A percentile compares a stretch with the other conserved stretches of the same genome.
phyloP scores from a whole-genome alignment of 495 filamentous ascomycete genomes.

The Halenospora varia region DNA sequence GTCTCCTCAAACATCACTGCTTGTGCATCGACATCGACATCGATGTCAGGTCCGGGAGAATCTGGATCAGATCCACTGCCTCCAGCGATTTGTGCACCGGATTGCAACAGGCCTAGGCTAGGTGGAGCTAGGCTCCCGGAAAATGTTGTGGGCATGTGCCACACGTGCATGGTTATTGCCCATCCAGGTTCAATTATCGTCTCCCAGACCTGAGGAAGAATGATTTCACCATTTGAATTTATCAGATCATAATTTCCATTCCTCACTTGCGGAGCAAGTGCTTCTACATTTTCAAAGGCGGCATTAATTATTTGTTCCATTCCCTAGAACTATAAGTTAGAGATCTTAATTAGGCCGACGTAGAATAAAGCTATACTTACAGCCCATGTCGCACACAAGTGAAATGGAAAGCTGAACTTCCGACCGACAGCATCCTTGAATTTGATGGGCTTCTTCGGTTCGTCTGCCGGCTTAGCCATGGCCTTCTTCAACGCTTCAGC shows the following conservation, averaged over 20 bases:
- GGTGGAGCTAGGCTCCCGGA: too few species aligned
- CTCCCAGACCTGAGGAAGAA: constrained; percentile 39
- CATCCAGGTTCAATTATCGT: background rate
- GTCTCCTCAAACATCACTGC: too few species aligned
- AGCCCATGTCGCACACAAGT: constrained; percentile 61
- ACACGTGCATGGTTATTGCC: too few species aligned
- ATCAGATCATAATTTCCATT: constrained; percentile 47
- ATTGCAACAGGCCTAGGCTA: too few species aligned
- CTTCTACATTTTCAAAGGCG: constrained; percentile 43
- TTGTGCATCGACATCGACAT: too few species aligned
- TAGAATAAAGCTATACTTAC: constrained; percentile 34
- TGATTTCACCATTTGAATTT: constrained; percentile 41
- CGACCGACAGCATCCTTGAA: constrained; percentile 64
- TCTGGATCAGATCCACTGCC: too few species aligned
- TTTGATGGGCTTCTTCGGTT: constrained; percentile 55
- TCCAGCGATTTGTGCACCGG: too few species aligned
- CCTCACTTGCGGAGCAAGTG: constrained; percentile 41
- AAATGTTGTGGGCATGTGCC: too few species aligned
- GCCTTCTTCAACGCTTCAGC: constrained; percentile 13
- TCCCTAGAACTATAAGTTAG: constrained; percentile 33
- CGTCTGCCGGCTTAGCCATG: constrained; percentile 33
- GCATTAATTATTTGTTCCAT: constrained; percentile 50
- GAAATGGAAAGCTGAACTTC: constrained; percentile 61
- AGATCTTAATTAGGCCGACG: background rate
- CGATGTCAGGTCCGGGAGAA: too few species aligned